Percentiles rank a stretch among this genome's conserved stretches.
These are phyloP conservation scores for Liriodendron chinense DNA, from an alignment of 164 flowering plant genomes.

Conservation along the genomic window DNA sequence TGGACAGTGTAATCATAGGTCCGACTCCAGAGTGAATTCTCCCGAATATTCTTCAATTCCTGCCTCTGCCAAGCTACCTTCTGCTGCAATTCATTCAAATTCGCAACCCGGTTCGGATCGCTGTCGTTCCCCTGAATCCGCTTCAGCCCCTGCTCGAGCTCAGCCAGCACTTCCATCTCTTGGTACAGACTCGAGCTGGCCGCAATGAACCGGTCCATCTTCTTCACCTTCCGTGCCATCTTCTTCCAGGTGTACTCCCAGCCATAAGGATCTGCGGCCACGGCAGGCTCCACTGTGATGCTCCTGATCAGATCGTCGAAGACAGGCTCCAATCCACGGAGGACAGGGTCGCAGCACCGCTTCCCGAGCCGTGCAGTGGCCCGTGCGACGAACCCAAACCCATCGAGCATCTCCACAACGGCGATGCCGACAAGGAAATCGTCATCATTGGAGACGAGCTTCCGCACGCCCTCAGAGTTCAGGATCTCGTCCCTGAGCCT, in stretches of 20 bases:
- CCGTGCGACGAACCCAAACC: slow-evolving; percentile 43
- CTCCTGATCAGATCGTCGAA: slow-evolving; percentile 45
- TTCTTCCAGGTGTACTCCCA: slow-evolving; percentile 65
- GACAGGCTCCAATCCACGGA: slow-evolving; percentile 59
- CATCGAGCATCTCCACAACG: slow-evolving; percentile 63
- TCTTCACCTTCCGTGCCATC: slow-evolving; percentile 82
- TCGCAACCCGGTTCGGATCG: slow-evolving; percentile 30
- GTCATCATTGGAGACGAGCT: slow-evolving; percentile 80
- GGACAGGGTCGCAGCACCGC: slow-evolving; percentile 53
- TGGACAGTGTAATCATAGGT: slow-evolving; percentile 61
- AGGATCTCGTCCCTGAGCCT: slow-evolving; percentile 57
- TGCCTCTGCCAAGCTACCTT: slow-evolving; percentile 69
- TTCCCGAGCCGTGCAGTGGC: slow-evolving; percentile 64
- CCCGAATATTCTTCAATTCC: slow-evolving; percentile 63
- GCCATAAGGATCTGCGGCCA: slow-evolving; percentile 31
- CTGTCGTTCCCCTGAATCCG: slow-evolving; percentile 51
- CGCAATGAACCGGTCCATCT: slow-evolving; percentile 66
- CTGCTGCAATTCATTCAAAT: slow-evolving; percentile 55
- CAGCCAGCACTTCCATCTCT: slow-evolving; percentile 77
- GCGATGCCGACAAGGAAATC: slow-evolving; percentile 47
- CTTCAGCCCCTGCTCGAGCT: slow-evolving; percentile 66
- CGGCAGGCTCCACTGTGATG: background rate
- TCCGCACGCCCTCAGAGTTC: slow-evolving; percentile 57
- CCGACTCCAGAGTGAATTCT: slow-evolving; percentile 69
- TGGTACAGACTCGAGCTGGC: slow-evolving; percentile 61